Percentiles rank a stretch among this genome's conserved stretches.
These are phyloP conservation scores for Arachis monticola DNA, from an alignment of 331 rosid species.

Conservation along the genomic window DNA sequence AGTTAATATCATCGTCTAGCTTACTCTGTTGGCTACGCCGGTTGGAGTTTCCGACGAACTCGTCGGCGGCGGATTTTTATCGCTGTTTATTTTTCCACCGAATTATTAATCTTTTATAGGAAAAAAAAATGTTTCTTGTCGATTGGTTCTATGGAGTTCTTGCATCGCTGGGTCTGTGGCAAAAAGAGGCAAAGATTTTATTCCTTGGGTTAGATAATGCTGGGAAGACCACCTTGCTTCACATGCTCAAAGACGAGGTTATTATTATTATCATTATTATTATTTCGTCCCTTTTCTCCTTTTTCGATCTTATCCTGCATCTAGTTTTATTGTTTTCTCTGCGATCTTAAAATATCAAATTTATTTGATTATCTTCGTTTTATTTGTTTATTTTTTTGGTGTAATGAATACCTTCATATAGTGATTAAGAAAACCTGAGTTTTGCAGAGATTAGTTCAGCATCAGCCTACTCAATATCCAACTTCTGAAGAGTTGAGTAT, in stretches of 20 bases:
- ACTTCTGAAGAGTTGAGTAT: too few relatives aligned
- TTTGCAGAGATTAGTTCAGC: too few relatives aligned
- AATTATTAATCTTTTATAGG: neutral
- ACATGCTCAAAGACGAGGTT: slow-evolving; percentile 93
- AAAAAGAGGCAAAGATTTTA: slow-evolving; percentile 93
- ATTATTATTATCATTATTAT: neutral
- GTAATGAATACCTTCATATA: neutral
- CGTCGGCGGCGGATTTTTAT: neutral
- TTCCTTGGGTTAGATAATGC: slow-evolving; percentile 96
- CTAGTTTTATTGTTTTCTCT: neutral
- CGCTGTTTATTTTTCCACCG: neutral
- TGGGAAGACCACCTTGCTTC: slow-evolving; percentile 96
- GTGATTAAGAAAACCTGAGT: too few relatives aligned
- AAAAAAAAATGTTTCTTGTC: slow-evolving; percentile 69
- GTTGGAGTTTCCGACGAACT: slow-evolving; percentile 7
- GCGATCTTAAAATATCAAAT: neutral
- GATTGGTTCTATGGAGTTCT: slow-evolving; percentile 97
- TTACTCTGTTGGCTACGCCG: slow-evolving; percentile 14
- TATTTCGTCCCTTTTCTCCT: neutral
- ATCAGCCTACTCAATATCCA: too few relatives aligned
- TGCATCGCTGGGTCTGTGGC: slow-evolving; percentile 92
- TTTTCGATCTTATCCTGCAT: neutral
- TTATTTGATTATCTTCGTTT: too few relatives aligned
- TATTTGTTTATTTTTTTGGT: neutral
- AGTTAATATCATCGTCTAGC: neutral